Percentiles rank a stretch among this genome's conserved stretches.
Conservation (phyloP, 768 basidiomycete genomes). For the Russula brevipes region DNA sequence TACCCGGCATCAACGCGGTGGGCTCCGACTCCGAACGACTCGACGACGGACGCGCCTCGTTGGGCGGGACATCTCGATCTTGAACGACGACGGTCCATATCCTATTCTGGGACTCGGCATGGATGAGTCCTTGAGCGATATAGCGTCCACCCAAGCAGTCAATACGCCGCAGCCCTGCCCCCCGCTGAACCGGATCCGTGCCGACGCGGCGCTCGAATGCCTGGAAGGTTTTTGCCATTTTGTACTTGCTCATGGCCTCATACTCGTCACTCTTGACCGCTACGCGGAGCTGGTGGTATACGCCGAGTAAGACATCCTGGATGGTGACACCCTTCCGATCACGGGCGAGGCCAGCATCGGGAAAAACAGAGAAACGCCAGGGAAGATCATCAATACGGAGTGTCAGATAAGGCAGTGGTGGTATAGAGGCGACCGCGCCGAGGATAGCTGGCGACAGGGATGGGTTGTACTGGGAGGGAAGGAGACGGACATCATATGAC, state of each 20-base stretch:
- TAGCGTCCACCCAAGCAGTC: constrained; percentile 6
- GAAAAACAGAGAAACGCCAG: neutral
- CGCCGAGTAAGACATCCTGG: neutral
- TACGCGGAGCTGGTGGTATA: constrained; percentile 11
- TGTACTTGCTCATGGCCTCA: neutral
- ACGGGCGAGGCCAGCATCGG: neutral
- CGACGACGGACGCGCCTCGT: no score
- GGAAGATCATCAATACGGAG: constrained; percentile 13
- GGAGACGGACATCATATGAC: neutral
- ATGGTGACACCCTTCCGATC: constrained; percentile 3
- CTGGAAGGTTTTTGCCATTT: neutral
- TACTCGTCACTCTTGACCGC: constrained; percentile 6
- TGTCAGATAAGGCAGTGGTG: neutral
- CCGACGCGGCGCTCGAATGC: constrained; percentile 12
- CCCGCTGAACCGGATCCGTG: neutral
- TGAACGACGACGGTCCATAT: constrained; percentile 10
- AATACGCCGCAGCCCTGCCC: constrained; percentile 13
- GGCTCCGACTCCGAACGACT: no score
- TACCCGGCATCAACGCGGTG: no score
- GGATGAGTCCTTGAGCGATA: constrained; percentile 9
- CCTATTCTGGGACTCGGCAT: constrained; percentile 13
- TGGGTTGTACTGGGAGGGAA: neutral
- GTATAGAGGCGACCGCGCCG: neutral
- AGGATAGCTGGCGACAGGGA: neutral
- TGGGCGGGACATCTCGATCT: no score